phyloP scores from a whole-genome alignment of 83 land plant species.

The Picea engelmannii region DNA sequence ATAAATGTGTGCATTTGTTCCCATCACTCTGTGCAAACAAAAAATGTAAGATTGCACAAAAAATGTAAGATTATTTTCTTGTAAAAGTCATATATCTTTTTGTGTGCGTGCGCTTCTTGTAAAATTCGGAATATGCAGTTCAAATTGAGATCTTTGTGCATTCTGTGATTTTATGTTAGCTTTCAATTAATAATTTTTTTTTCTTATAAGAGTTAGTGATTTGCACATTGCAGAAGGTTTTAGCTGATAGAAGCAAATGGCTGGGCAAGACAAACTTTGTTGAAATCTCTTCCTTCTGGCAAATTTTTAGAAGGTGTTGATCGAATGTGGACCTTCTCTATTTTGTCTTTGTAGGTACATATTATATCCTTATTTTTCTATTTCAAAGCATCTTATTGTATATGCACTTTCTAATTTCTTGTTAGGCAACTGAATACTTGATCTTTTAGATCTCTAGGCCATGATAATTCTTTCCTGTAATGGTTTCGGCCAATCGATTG shows the following conservation, averaged over 20 bases:
- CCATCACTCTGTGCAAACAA: too few species aligned
- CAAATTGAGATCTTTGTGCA: not conserved
- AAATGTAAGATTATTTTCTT: too few species aligned
- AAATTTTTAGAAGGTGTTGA: conserved; percentile 87
- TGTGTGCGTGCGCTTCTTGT: too few species aligned
- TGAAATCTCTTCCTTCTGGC: conserved; percentile 89
- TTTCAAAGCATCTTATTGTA: not conserved
- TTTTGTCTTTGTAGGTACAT: conserved; percentile 68
- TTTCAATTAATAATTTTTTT: not conserved
- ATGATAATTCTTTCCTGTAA: conserved; percentile 88
- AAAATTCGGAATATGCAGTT: not conserved
- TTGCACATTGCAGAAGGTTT: not conserved
- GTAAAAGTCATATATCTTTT: too few species aligned
- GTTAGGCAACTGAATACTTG: not conserved
- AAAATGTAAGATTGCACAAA: too few species aligned
- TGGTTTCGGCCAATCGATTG: conserved; percentile 48
- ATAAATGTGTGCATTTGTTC: too few species aligned
- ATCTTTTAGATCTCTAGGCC: conserved; percentile 34
- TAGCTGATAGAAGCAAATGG: conserved; percentile 33
- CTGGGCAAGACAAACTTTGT: conserved; percentile 79
- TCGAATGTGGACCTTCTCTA: conserved; percentile 85
- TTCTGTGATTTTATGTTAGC: not conserved
- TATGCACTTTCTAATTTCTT: not conserved
- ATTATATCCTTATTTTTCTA: not conserved
- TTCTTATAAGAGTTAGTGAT: not conserved